Conservation (phyloP, 768 basidiomycete genomes). For the Rhizopogon roseolus region DNA sequence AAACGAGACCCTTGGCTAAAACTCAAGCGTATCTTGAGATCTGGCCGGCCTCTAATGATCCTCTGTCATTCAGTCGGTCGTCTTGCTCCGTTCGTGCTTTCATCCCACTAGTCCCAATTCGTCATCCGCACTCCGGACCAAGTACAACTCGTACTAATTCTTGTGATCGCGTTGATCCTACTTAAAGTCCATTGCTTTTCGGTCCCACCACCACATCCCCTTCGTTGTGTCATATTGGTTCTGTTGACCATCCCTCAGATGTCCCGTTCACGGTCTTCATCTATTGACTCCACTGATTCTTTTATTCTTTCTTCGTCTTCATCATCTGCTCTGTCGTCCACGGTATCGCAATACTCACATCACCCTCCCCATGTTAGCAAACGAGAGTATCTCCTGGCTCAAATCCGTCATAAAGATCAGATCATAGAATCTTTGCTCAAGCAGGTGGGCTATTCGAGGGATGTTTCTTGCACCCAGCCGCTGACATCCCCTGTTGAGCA, state of each 20-base stretch:
- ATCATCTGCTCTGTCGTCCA: slow-evolving; percentile 33
- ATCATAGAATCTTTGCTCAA: slow-evolving; percentile 84
- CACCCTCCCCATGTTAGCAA: slow-evolving; percentile 48
- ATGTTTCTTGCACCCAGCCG: background rate
- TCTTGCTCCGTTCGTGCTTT: background rate
- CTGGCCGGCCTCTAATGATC: background rate
- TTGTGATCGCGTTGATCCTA: background rate
- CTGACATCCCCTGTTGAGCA: slow-evolving; percentile 22
- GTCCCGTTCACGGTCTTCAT: slow-evolving; percentile 15
- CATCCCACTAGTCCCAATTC: background rate
- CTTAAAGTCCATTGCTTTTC: background rate
- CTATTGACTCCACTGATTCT: slow-evolving; percentile 19
- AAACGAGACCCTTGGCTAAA: slow-evolving; percentile 7
- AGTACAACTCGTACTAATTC: background rate
- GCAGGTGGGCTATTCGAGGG: slow-evolving; percentile 43
- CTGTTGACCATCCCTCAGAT: background rate
- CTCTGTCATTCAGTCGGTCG: background rate
- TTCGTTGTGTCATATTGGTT: background rate
- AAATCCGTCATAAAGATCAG: slow-evolving; percentile 83
- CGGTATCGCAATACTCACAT: slow-evolving; percentile 17
- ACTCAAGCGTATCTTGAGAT: slow-evolving; percentile 10
- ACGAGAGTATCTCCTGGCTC: slow-evolving; percentile 80
- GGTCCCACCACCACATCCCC: background rate
- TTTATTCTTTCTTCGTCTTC: slow-evolving; percentile 24
- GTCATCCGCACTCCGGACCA: background rate